Conservation (phyloP, 768 basidiomycete genomes). For the Boletellus ananiceps region DNA sequence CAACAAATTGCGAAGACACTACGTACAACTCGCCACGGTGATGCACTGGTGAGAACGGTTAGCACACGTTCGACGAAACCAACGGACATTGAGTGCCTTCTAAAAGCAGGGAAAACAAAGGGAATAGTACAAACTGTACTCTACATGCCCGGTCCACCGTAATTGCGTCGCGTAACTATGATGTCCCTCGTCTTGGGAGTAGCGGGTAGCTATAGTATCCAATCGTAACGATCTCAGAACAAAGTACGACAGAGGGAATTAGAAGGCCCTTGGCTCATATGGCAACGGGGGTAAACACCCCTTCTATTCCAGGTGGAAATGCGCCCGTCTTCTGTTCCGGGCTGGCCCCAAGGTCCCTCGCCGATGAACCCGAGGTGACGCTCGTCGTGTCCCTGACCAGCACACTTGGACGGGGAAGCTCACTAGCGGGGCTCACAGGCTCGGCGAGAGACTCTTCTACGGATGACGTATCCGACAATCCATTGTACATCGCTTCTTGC, state of each 20-base stretch:
- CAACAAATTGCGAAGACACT: conserved; percentile 3
- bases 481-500: conserved; percentile 23
- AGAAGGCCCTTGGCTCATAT: conserved; percentile 26
- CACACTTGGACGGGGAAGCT: conserved; percentile 24
- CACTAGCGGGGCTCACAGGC: conserved; percentile 31
- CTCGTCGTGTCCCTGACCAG: conserved; percentile 29
- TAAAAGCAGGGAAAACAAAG: conserved; percentile 3
- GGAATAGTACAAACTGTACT: conserved; percentile 25
- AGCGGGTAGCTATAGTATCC: conserved; percentile 14
- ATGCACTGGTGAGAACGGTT: not conserved
- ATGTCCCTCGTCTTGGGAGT: conserved; percentile 1
- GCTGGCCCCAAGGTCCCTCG: conserved; percentile 25
- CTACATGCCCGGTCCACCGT: conserved; percentile 18
- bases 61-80: not conserved
- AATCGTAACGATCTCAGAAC: conserved; percentile 8
- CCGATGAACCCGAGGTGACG: conserved; percentile 23
- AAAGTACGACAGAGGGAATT: conserved; percentile 12
- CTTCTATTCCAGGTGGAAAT: conserved; percentile 18
- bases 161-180: conserved; percentile 2
- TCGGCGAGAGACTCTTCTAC: conserved; percentile 35
- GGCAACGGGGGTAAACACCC: conserved; percentile 21
- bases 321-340: conserved; percentile 23
- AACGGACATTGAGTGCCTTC: conserved; percentile 20
- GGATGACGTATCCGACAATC: conserved; percentile 34
- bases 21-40: not conserved